A percentile compares a stretch with the other conserved stretches of the same genome.
These are phyloP conservation scores for Ostreobium quekettii DNA, from an alignment of 139 green algal genomes.

Conservation along the genomic window DNA sequence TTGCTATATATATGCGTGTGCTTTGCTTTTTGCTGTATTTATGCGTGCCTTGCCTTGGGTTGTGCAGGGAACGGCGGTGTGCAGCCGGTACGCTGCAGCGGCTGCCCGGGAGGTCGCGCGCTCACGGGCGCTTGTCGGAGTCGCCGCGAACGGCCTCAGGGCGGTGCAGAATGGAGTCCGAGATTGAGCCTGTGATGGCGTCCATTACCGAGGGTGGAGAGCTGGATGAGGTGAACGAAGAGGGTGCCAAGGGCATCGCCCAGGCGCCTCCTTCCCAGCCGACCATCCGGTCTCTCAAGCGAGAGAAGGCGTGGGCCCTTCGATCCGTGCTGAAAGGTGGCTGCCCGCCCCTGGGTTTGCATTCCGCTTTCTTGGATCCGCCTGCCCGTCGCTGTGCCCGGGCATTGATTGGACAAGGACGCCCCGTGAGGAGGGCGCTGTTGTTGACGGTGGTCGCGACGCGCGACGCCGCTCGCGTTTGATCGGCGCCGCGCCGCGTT, in stretches of 20 bases:
- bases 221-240: not conserved
- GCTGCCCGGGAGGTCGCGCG: too few relatives aligned
- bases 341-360: not conserved
- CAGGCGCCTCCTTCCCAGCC: not conserved
- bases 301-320: conserved; percentile 42
- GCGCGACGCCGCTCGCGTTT: not conserved
- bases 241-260: not conserved
- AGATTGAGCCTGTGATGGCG: not conserved
- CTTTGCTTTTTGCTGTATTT: too few relatives aligned
- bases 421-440: not conserved
- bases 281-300: not conserved
- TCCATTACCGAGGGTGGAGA: not conserved
- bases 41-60: too few relatives aligned
- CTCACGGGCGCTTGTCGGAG: too few relatives aligned
- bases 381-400: not conserved
- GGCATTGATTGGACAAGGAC: not conserved
- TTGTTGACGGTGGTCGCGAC: not conserved
- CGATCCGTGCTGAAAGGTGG: conserved; percentile 62
- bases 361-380: not conserved
- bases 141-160: too few relatives aligned
- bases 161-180: conserved; percentile 4
- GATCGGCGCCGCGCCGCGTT: not conserved
- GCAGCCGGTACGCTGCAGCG: too few relatives aligned
- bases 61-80: too few relatives aligned
- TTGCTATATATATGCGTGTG: too few relatives aligned